These are phyloP conservation scores for Mycosphaerella sp. DNA, from an alignment of 2,329 filamentous ascomycete species.

Conservation along the genomic window DNA sequence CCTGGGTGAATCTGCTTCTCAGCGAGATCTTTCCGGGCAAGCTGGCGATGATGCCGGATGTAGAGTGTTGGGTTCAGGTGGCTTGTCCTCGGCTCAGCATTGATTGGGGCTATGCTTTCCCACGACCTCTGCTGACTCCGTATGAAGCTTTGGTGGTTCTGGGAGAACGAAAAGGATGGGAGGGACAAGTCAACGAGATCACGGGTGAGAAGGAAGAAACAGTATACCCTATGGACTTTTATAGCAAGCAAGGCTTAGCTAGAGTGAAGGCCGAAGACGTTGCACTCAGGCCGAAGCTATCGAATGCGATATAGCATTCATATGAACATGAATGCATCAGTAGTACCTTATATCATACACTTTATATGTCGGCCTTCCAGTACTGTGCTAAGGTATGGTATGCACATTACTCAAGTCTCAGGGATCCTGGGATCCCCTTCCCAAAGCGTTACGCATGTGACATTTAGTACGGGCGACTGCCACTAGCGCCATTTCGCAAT, in stretches of 20 bases:
- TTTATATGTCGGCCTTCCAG: too few species aligned
- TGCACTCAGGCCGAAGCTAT: constrained; percentile 10
- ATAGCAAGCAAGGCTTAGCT: constrained; percentile 83
- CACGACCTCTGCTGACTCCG: constrained; percentile 78
- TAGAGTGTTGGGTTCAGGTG: constrained; percentile 98
- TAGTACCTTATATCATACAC: not conserved
- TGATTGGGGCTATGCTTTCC: constrained; percentile 97
- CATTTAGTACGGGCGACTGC: too few species aligned
- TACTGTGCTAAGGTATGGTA: too few species aligned
- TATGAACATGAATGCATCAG: not conserved
- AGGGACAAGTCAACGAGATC: constrained; percentile 31
- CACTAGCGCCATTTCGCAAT: too few species aligned
- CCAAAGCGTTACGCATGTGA: too few species aligned
- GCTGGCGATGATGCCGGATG: constrained; percentile 82
- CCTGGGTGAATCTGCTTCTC: constrained; percentile 77
- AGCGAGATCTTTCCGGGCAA: constrained; percentile 97
- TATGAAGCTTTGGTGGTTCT: constrained; percentile 94
- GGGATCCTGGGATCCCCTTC: too few species aligned
- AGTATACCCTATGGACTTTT: constrained; percentile 94
- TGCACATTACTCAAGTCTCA: too few species aligned
- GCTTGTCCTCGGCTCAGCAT: constrained; percentile 96
- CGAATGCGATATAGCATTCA: not conserved
- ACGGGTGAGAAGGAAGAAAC: constrained; percentile 19
- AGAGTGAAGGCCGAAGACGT: constrained; percentile 54
- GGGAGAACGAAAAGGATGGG: constrained; percentile 65